Percentiles rank a stretch among this genome's conserved stretches.
These are phyloP conservation scores for Casuarina cunninghamiana DNA, from an alignment of 306 rosid species.

Conservation along the genomic window DNA sequence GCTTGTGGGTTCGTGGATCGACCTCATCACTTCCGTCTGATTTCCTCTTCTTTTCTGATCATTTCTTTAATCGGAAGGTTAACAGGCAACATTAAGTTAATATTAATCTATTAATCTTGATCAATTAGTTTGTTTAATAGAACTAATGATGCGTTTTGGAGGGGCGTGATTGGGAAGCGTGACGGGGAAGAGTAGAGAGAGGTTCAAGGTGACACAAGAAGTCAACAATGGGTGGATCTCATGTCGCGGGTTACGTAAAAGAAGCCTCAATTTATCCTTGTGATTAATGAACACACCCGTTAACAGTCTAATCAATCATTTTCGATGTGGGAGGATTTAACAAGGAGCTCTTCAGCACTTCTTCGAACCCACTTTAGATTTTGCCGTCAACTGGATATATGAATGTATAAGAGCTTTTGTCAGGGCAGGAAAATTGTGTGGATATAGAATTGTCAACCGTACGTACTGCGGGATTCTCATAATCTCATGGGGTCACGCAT, in stretches of 20 bases:
- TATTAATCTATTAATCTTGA: too few species aligned
- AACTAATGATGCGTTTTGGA: neutral
- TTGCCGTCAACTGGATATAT: neutral
- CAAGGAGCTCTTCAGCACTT: neutral
- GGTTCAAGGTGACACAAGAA: neutral
- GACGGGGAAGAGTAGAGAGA: neutral
- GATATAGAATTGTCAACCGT: neutral
- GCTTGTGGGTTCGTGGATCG: neutral
- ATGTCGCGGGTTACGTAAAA: neutral
- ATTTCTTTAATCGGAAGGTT: too few species aligned
- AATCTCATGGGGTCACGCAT: conserved; percentile 1
- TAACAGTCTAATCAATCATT: neutral
- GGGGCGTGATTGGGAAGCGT: neutral
- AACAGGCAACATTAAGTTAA: too few species aligned
- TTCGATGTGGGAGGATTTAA: neutral
- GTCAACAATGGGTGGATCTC: neutral
- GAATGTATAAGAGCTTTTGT: neutral
- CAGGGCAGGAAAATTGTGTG: neutral
- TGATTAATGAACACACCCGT: too few species aligned
- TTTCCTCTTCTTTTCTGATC: too few species aligned
- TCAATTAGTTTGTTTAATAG: too few species aligned
- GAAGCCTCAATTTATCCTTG: neutral
- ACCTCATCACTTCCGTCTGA: too few species aligned
- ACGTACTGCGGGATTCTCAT: neutral
- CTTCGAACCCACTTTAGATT: neutral